Percentiles rank a stretch among this genome's conserved stretches.
These are phyloP conservation scores for Hansfordia pulvinata DNA, from an alignment of 2,329 filamentous ascomycete species.

Conservation along the genomic window DNA sequence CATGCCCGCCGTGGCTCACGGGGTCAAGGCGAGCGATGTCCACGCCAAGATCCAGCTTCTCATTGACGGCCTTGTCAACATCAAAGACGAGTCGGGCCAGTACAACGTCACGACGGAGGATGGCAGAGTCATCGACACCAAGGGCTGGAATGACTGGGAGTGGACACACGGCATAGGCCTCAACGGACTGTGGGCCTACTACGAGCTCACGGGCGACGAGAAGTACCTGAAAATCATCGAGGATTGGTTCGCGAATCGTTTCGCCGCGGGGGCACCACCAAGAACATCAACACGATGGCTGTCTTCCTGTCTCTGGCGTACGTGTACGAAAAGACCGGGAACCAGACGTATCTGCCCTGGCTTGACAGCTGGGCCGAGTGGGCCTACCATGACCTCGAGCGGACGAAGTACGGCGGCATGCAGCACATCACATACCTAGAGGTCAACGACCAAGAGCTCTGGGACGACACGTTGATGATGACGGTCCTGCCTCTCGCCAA, in stretches of 20 bases:
- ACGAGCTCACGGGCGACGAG: slow-evolving; percentile 52
- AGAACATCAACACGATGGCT: slow-evolving; percentile 80
- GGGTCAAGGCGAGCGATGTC: slow-evolving; percentile 30
- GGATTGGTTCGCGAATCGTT: slow-evolving; percentile 58
- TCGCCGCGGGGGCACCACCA: slow-evolving; percentile 62
- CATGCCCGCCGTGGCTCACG: slow-evolving; percentile 28
- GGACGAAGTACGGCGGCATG: slow-evolving; percentile 59
- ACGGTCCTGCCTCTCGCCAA: slow-evolving; percentile 70
- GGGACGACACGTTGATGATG: slow-evolving; percentile 86
- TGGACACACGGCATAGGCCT: slow-evolving; percentile 73
- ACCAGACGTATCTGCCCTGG: slow-evolving; percentile 60
- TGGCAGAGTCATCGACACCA: slow-evolving; percentile 68
- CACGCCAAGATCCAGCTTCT: slow-evolving; percentile 48
- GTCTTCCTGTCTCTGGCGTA: slow-evolving; percentile 63
- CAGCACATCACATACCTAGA: slow-evolving; percentile 64
- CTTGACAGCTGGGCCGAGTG: slow-evolving; percentile 72
- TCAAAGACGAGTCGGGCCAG: slow-evolving; percentile 60
- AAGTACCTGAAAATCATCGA: slow-evolving; percentile 52
- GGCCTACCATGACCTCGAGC: slow-evolving; percentile 63
- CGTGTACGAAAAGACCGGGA: slow-evolving; percentile 62
- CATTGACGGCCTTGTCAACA: slow-evolving; percentile 64
- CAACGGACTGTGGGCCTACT: slow-evolving; percentile 74
- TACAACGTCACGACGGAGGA: slow-evolving; percentile 60
- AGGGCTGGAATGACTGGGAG: slow-evolving; percentile 75
- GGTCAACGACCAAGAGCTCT: slow-evolving; percentile 61